Conservation (phyloP, 257 asterid genomes). For the Nyctanthes arbortristis region DNA sequence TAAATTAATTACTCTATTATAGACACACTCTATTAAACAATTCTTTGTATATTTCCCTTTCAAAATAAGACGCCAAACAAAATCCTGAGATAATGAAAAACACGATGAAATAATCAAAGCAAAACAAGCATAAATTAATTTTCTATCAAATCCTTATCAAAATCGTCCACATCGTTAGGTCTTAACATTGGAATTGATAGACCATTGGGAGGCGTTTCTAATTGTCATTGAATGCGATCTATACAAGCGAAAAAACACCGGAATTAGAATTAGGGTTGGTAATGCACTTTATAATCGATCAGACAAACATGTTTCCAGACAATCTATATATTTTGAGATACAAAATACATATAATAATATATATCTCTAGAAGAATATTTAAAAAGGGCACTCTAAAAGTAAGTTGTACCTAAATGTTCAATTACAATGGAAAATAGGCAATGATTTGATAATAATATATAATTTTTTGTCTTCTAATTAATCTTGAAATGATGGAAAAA, state of each 20-base stretch:
- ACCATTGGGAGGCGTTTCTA: constrained; percentile 27
- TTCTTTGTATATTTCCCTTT: too few species aligned
- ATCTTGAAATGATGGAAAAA: constrained; percentile 4
- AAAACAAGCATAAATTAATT: background rate
- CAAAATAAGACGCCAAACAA: too few species aligned
- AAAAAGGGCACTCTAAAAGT: constrained; percentile 12
- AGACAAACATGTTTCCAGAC: background rate
- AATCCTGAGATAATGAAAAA: too few species aligned
- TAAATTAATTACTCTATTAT: too few species aligned
- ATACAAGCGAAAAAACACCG: too few species aligned
- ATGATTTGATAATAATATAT: constrained; percentile 16
- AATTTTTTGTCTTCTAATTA: background rate
- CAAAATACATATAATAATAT: constrained; percentile 18
- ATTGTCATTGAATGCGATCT: constrained; percentile 20
- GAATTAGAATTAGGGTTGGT: constrained; percentile 20
- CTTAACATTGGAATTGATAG: constrained; percentile 6
- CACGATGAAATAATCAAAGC: too few species aligned
- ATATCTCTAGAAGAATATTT: constrained; percentile 24
- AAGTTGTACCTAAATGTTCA: background rate
- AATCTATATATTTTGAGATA: constrained; percentile 14
- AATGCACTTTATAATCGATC: constrained; percentile 6
- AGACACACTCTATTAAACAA: too few species aligned
- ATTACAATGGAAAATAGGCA: constrained; percentile 12
- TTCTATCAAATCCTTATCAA: constrained; percentile 15
- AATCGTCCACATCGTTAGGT: constrained; percentile 15